Evolutionary conservation across 345 rosid genomes (phyloP).

Genomic region (Geranium brycei): DNA sequence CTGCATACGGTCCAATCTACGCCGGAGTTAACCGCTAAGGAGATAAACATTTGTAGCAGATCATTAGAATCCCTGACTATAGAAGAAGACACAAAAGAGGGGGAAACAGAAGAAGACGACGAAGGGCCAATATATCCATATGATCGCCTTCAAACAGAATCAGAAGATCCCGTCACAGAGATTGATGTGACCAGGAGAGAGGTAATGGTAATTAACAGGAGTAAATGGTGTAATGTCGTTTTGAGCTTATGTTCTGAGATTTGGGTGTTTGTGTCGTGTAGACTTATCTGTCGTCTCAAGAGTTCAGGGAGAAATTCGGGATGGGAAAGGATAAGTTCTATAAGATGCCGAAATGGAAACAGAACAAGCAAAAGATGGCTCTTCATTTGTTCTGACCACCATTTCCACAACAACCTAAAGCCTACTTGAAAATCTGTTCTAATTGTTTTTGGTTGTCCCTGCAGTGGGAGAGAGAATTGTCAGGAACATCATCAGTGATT

Average conservation of each 20-base stretch:
- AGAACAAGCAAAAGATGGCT: conserved; percentile 82
- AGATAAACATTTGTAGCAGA: conserved; percentile 46
- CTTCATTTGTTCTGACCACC: conserved; percentile 39
- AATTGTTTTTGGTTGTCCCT: no score
- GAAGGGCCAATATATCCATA: conserved; percentile 57
- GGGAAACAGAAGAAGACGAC: conserved; percentile 77
- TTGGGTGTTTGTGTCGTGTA: conserved; percentile 18
- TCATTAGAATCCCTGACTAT: conserved; percentile 55
- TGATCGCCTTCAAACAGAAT: conserved; percentile 55
- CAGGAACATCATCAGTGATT: no score
- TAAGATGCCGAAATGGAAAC: conserved; percentile 85
- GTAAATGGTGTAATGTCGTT: not conserved
- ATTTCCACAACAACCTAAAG: no score
- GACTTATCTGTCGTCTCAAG: conserved; percentile 55
- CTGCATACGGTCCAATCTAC: conserved; percentile 31
- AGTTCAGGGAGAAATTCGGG: conserved; percentile 74
- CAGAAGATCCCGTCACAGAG: conserved; percentile 54
- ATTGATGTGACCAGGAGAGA: conserved; percentile 84
- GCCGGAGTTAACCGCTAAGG: conserved; percentile 40
- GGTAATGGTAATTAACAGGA: conserved; percentile 22
- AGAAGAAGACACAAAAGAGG: conserved; percentile 73
- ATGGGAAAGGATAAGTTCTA: conserved; percentile 63
- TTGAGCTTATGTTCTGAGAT: conserved; percentile 4
- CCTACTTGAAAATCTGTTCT: no score
- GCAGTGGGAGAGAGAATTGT: no score